phyloP scores from a whole-genome alignment of 202 grass and related monocot genomes.

The Digitaria exilis region DNA sequence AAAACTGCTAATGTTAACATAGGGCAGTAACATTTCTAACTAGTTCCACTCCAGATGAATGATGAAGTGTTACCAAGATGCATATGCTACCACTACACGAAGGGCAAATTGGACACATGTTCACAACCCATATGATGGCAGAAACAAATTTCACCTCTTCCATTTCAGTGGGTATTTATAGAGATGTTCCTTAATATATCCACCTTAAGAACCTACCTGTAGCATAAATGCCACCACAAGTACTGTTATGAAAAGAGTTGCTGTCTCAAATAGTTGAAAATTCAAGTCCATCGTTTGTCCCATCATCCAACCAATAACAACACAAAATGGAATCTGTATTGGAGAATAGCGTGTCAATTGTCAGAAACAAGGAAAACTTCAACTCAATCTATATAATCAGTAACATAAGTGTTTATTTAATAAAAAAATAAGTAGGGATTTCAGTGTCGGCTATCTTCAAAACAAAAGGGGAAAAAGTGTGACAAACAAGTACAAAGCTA shows the following conservation, averaged over 20 bases:
- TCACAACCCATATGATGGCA: background rate
- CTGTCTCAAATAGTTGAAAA: conserved; percentile 87
- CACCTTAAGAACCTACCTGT: conserved; percentile 56
- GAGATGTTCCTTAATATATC: conserved; percentile 7
- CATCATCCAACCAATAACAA: conserved; percentile 87
- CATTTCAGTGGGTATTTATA: background rate
- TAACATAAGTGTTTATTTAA: conserved; percentile 4
- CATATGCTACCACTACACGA: background rate
- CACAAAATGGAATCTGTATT: conserved; percentile 87
- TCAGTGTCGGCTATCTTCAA: background rate
- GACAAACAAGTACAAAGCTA: no score
- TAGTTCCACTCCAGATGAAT: background rate
- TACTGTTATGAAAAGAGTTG: conserved; percentile 84
- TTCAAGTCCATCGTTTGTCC: conserved; percentile 84
- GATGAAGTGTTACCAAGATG: background rate
- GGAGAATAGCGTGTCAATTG: conserved; percentile 27
- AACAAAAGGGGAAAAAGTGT: background rate
- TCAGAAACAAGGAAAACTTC: conserved; percentile 12
- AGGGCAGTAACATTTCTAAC: background rate
- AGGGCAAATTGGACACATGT: background rate
- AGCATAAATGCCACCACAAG: conserved; percentile 89
- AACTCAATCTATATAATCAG: background rate
- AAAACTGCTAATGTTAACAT: background rate
- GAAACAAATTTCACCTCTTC: background rate
- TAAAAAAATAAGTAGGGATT: background rate